Percentiles rank a stretch among this genome's conserved stretches.
Evolutionary conservation across 169 alveolate genomes (phyloP).

Genomic region (Plasmodium coatneyi): DNA sequence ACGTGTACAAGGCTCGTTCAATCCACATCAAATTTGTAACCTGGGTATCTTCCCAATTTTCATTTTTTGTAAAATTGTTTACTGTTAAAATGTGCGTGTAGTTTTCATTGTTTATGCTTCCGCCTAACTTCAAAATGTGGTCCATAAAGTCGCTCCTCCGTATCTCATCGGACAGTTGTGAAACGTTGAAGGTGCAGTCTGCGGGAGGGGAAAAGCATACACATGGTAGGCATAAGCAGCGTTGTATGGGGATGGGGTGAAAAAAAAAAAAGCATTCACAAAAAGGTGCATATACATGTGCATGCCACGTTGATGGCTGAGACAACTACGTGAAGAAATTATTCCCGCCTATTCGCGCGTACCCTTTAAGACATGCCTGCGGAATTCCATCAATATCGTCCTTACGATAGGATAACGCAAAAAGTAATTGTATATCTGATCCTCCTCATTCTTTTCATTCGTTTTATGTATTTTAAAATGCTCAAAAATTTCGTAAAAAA

Average conservation of each 20-base stretch:
- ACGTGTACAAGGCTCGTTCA: slow-evolving; percentile 63
- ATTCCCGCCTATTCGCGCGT: background rate
- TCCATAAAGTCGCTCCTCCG: slow-evolving; percentile 64
- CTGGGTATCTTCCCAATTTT: background rate
- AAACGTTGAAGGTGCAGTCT: slow-evolving; percentile 44
- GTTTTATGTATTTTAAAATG: slow-evolving; percentile 39
- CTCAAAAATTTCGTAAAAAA: slow-evolving; percentile 45
- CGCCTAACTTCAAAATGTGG: slow-evolving; percentile 39
- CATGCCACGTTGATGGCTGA: background rate
- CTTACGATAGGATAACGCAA: slow-evolving; percentile 54
- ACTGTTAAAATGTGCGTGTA: slow-evolving; percentile 38
- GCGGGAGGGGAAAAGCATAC: background rate
- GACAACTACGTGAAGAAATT: background rate
- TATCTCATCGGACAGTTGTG: slow-evolving; percentile 41
- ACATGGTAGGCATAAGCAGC: background rate
- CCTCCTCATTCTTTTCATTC: slow-evolving; percentile 24
- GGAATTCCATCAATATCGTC: slow-evolving; percentile 31
- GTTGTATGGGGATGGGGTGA: background rate
- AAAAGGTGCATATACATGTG: background rate
- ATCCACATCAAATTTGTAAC: slow-evolving; percentile 47
- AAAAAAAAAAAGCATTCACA: background rate
- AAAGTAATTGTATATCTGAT: slow-evolving; percentile 49
- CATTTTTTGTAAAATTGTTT: slow-evolving; percentile 21
- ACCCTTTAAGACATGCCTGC: slow-evolving; percentile 48
- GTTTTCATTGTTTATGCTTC: slow-evolving; percentile 30